Evolutionary conservation across 2,329 filamentous ascomycete species (phyloP).

Genomic region (Penicillium frequentans): DNA sequence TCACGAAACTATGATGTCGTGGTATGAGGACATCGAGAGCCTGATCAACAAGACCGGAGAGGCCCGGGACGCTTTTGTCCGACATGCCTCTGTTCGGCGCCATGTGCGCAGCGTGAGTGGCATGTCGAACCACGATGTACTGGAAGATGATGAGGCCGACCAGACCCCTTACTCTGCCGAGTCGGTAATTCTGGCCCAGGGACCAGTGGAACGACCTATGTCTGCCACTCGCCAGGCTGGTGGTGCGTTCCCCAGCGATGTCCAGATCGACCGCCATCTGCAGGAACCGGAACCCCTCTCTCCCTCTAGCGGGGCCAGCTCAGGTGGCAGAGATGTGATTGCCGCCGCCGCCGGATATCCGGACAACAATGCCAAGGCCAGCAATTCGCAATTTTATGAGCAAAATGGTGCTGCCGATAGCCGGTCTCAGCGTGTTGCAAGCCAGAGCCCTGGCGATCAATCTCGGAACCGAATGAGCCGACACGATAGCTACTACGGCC

Average conservation of each 20-base stretch:
- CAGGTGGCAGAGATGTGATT: constrained; percentile 63
- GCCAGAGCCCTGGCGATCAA: constrained; percentile 4
- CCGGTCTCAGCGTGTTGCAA: constrained; percentile 13
- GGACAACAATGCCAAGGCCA: constrained; percentile 38
- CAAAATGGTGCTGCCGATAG: constrained; percentile 10
- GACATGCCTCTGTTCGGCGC: constrained; percentile 81
- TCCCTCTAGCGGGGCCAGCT: constrained; percentile 78
- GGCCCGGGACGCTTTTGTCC: constrained; percentile 84
- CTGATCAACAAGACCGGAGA: constrained; percentile 86
- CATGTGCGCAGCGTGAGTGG: constrained; percentile 78
- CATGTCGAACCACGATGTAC: constrained; percentile 69
- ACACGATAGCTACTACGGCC: constrained; percentile 48
- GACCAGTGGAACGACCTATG: constrained; percentile 35
- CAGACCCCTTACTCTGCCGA: constrained; percentile 65
- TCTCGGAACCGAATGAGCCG: constrained; percentile 20
- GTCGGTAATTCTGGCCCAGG: constrained; percentile 33
- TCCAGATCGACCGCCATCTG: constrained; percentile 83
- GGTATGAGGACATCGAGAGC: constrained; percentile 89
- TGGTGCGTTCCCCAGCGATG: constrained; percentile 94
- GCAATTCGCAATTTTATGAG: constrained; percentile 36
- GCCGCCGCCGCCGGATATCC: constrained; percentile 60
- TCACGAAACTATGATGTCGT: constrained; percentile 94
- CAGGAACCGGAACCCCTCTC: constrained; percentile 74
- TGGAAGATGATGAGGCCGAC: constrained; percentile 73
- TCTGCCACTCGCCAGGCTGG: constrained; percentile 70